Evolutionary conservation across 441 rosid species (phyloP).

Genomic region (Metrosideros polymorpha): DNA sequence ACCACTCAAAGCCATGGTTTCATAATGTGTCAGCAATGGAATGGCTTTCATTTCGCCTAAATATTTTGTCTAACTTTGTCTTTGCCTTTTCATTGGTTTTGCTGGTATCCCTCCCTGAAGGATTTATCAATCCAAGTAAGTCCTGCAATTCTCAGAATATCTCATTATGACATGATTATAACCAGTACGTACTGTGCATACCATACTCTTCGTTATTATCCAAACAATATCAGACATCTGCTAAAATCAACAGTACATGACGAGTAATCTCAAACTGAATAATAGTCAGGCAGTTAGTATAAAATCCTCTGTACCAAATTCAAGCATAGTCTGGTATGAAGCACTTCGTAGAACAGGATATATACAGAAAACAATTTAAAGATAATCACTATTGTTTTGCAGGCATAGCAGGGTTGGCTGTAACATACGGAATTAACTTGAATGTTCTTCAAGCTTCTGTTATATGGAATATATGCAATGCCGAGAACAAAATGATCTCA

Average conservation of each 20-base stretch:
- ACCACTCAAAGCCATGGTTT: slow-evolving; percentile 95
- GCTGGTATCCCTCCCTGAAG: slow-evolving; percentile 92
- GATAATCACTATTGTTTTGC: not conserved
- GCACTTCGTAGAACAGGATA: not conserved
- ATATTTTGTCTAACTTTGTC: slow-evolving; percentile 80
- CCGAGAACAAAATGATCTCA: slow-evolving; percentile 93
- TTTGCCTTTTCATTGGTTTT: slow-evolving; percentile 89
- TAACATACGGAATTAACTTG: slow-evolving; percentile 88
- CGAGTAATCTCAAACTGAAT: not conserved
- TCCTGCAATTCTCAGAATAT: not conserved
- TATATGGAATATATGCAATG: slow-evolving; percentile 92
- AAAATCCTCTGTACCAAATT: not conserved
- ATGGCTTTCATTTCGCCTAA: slow-evolving; percentile 95
- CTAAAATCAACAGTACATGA: not conserved
- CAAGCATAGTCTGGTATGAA: not conserved
- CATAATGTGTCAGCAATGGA: slow-evolving; percentile 91
- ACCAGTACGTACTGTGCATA: not conserved
- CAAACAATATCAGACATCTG: not conserved
- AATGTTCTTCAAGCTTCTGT: slow-evolving; percentile 86
- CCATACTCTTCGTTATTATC: not conserved
- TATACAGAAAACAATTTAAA: not conserved
- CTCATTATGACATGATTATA: not conserved
- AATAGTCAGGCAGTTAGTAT: not conserved
- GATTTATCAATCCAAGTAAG: slow-evolving; percentile 96
- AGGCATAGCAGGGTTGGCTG: slow-evolving; percentile 97